These are phyloP conservation scores for Colletotrichum melonis DNA, from an alignment of 2,329 filamentous ascomycete genomes.

Conservation along the genomic window DNA sequence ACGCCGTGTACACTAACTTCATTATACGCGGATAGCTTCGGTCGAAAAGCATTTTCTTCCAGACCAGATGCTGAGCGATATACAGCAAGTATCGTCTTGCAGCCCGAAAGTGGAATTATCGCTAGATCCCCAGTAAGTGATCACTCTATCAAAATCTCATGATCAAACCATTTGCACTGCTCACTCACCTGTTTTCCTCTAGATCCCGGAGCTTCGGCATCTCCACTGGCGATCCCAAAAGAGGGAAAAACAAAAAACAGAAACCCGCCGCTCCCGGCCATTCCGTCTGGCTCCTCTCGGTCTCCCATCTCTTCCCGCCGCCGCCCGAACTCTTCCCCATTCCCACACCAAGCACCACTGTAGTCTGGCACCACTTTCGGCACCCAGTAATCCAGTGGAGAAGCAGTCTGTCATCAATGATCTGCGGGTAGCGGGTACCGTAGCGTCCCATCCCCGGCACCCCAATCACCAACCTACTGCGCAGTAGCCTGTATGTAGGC, in stretches of 20 bases:
- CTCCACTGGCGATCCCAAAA: constrained; percentile 15
- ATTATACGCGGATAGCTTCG: not conserved
- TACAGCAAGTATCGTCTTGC: not conserved
- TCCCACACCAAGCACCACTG: not conserved
- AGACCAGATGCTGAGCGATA: constrained; percentile 1
- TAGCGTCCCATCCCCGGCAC: not conserved
- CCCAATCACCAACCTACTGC: not conserved
- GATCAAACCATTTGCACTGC: not conserved
- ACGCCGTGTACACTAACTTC: not conserved
- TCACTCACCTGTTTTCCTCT: not conserved
- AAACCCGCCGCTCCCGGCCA: constrained; percentile 8
- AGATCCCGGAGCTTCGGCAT: constrained; percentile 30
- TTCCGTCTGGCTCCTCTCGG: constrained; percentile 15
- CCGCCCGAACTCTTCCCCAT: not conserved
- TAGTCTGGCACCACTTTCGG: no score
- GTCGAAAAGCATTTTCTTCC: not conserved
- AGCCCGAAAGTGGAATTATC: accelerated
- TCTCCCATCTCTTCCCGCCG: not conserved
- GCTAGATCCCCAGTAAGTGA: not conserved
- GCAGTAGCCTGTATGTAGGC: no score
- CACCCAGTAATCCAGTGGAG: not conserved
- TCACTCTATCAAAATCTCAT: not conserved
- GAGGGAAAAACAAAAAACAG: not conserved
- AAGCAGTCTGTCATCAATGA: not conserved
- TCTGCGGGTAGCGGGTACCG: constrained; percentile 6